These are phyloP conservation scores for Penicillium soppii DNA, from an alignment of 495 filamentous ascomycete species.

Conservation along the genomic window DNA sequence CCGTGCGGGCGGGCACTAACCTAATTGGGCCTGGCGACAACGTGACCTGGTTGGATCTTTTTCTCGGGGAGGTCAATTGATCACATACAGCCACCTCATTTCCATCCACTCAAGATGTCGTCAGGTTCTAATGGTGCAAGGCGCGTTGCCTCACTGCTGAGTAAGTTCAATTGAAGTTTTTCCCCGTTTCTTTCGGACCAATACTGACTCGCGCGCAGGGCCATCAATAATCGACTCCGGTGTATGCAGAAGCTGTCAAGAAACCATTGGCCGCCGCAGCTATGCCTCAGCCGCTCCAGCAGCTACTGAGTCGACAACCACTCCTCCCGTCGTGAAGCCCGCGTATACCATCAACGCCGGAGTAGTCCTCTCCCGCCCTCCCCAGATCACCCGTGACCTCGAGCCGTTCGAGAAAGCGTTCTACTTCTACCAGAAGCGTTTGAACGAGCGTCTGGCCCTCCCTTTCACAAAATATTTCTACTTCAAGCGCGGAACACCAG, in stretches of 20 bases:
- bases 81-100: slow-evolving; percentile 18
- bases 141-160: slow-evolving; percentile 42
- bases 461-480: slow-evolving; percentile 94
- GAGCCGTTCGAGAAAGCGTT: slow-evolving; percentile 87
- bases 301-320: slow-evolving; percentile 30
- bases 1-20: slow-evolving; percentile 5
- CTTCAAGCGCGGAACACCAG: slow-evolving; percentile 86
- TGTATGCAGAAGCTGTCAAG: slow-evolving; percentile 54
- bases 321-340: slow-evolving; percentile 35
- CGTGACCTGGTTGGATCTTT: slow-evolving; percentile 41
- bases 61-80: slow-evolving; percentile 35
- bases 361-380: slow-evolving; percentile 84
- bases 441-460: slow-evolving; percentile 88
- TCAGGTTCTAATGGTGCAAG: slow-evolving; percentile 46
- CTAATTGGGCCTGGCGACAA: slow-evolving; percentile 27
- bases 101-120: slow-evolving; percentile 33
- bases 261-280: slow-evolving; percentile 44
- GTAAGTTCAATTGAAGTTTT: slow-evolving; percentile 25
- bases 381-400: slow-evolving; percentile 78
- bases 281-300: slow-evolving; percentile 45
- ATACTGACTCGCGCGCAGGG: slow-evolving; percentile 27
- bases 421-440: slow-evolving; percentile 93
- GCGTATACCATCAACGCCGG: slow-evolving; percentile 71
- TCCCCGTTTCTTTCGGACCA: background rate
- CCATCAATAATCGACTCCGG: slow-evolving; percentile 42